Base-by-base conservation (phyloP, 352 stramenopile species). In the Phytophthora hibernalis region DNA sequence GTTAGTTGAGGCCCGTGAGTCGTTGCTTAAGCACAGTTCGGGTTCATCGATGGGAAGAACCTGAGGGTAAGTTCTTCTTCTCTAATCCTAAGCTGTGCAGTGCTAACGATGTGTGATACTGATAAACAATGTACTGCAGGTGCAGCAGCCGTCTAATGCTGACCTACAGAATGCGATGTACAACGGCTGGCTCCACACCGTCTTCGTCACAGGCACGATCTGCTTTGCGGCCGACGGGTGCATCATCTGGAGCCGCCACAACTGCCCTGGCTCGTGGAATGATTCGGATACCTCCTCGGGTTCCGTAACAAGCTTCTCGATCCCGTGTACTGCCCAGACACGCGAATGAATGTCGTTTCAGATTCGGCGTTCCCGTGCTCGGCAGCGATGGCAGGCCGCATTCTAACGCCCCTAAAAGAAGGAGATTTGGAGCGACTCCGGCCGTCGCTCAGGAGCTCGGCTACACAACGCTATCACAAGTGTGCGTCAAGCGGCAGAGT, bases 201-300 rank as follows among this genome's bases (percentile, higher is more conserved):
- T 38, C 61, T 62, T 71, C 65, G 13, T 45, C 1, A 33, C 49
- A 45, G 16, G 55, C 61, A 33, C 40, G 3, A 33, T 53, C 24
- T 66, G 49, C 55, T 71, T 35, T 33, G 33, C 35, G 20, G 44
- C 12, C 18, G 45, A 37, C 44, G 67, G 47, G 13, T 44, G 28
- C 53, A 51, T 15, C 40, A 64, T 38, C 22, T 49, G 30, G 53
- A 40, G 20, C 28, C 54, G 13, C 35, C 67, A 58, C 61, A 63
- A 33, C n/a, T n/a, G n/a, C n/a, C n/a, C n/a, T n/a, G n/a, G n/a
- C n/a, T n/a, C n/a, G n/a, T n/a, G n/a, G n/a, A n/a, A n/a, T n/a
- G n/a, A n/a, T n/a, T n/a, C n/a, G n/a, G n/a, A n/a, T n/a, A n/a
- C n/a, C n/a, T n/a, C 26, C 5, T 6, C 13, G 1, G 45, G 26